These are phyloP conservation scores for Rhizophora apiculata DNA, from an alignment of 345 rosid species.

Conservation along the genomic window DNA sequence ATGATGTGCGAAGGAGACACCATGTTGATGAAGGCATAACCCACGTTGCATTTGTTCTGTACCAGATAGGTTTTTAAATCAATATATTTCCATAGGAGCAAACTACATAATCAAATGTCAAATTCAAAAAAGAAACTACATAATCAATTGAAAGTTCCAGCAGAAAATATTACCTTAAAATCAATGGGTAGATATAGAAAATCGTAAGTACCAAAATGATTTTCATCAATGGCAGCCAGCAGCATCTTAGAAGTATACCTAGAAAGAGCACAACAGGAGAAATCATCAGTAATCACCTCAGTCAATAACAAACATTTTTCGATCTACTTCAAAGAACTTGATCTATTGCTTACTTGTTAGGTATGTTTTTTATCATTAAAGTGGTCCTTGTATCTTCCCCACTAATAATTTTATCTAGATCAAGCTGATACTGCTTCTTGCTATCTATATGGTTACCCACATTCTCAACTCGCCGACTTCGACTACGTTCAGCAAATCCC, in stretches of 20 bases:
- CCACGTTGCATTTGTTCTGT: slow-evolving; percentile 27
- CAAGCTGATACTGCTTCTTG: slow-evolving; percentile 79
- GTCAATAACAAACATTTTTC: not conserved
- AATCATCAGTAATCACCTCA: not conserved
- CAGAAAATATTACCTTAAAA: slow-evolving; percentile 48
- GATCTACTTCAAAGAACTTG: not conserved
- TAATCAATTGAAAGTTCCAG: not conserved
- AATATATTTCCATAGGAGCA: not conserved
- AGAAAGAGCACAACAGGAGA: slow-evolving; percentile 3
- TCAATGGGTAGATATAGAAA: slow-evolving; percentile 80
- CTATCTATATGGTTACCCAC: slow-evolving; percentile 51
- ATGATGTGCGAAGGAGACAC: slow-evolving; percentile 23
- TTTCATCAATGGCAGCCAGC: slow-evolving; percentile 74
- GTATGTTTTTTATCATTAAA: slow-evolving; percentile 31
- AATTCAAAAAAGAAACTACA: not conserved
- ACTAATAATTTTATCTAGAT: slow-evolving; percentile 63
- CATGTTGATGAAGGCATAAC: slow-evolving; percentile 28
- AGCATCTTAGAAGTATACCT: slow-evolving; percentile 89
- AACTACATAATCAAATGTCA: not conserved
- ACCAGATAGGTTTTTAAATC: not conserved
- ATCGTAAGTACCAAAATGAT: slow-evolving; percentile 72
- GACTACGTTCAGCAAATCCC: slow-evolving; percentile 48
- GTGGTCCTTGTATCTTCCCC: slow-evolving; percentile 51
- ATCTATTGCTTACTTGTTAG: slow-evolving; percentile 18
- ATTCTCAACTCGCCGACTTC: slow-evolving; percentile 40